A percentile compares a stretch with the other conserved stretches of the same genome.
Evolutionary conservation across 495 filamentous ascomycete species (phyloP).

Genomic region (Xeromyces bisporus): DNA sequence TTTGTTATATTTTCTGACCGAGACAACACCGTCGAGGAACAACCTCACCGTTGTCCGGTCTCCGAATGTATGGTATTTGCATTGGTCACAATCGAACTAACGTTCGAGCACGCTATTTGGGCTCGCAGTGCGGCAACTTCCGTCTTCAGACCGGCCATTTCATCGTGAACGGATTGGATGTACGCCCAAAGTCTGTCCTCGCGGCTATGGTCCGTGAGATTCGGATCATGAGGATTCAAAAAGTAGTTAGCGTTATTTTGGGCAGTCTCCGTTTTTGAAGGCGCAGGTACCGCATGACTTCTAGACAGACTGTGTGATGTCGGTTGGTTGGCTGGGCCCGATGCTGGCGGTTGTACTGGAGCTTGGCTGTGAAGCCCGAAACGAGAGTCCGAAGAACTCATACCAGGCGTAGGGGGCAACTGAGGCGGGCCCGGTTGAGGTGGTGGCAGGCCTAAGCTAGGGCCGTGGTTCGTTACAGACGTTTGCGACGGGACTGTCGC

Average conservation of each 20-base stretch:
- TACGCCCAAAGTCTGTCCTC: slow-evolving; percentile 30
- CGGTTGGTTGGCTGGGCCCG: slow-evolving; percentile 13
- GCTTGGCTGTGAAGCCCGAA: slow-evolving; percentile 23
- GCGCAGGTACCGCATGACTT: slow-evolving; percentile 19
- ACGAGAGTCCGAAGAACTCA: slow-evolving; percentile 30
- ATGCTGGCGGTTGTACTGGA: slow-evolving; percentile 1
- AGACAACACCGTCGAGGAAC: too few species aligned
- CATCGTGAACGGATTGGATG: slow-evolving; percentile 27
- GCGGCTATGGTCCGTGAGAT: slow-evolving; percentile 15
- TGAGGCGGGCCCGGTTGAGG: slow-evolving; percentile 29
- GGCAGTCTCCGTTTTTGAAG: slow-evolving; percentile 13
- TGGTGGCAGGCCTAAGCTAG: slow-evolving; percentile 19
- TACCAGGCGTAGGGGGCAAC: slow-evolving; percentile 34
- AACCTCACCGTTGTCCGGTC: too few species aligned
- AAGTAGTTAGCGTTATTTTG: slow-evolving; percentile 10
- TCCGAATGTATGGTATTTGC: slow-evolving; percentile 11
- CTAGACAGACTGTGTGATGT: slow-evolving; percentile 25
- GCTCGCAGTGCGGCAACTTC: slow-evolving; percentile 25
- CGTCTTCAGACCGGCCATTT: slow-evolving; percentile 19
- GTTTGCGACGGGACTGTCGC: slow-evolving; percentile 10
- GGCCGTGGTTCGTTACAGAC: slow-evolving; percentile 12
- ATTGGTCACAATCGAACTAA: slow-evolving; percentile 10
- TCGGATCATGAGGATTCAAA: slow-evolving; percentile 10
- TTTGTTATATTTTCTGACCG: too few species aligned
- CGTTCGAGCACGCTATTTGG: slow-evolving; percentile 21